Evolutionary conservation across 108 stramenopile genomes (phyloP).

Genomic region (Parietichytrium sp.): DNA sequence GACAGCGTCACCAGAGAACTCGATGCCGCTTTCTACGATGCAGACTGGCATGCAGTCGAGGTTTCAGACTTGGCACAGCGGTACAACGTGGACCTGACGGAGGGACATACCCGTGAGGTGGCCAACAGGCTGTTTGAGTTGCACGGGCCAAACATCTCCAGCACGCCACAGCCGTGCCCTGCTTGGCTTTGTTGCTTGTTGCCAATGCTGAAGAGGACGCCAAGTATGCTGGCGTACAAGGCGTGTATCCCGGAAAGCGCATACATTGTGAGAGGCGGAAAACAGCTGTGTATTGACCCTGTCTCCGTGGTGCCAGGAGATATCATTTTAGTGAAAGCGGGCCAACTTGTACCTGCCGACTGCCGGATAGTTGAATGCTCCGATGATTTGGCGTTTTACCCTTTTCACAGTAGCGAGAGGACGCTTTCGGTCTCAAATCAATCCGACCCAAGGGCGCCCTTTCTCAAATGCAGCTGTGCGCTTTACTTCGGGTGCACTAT

Average conservation of each 20-base stretch:
- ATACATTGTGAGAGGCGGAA: not conserved
- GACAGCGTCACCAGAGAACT: not conserved
- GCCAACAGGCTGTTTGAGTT: not conserved
- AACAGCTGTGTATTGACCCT: not conserved
- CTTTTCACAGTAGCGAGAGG: not conserved
- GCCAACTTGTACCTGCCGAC: slow-evolving; percentile 10
- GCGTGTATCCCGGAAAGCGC: not conserved
- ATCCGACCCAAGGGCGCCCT: not conserved
- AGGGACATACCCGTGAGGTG: not conserved
- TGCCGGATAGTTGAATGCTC: slow-evolving; percentile 17
- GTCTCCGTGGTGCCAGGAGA: not conserved
- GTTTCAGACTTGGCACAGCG: not conserved
- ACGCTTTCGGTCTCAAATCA: not conserved
- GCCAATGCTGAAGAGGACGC: not conserved
- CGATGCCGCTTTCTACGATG: not conserved
- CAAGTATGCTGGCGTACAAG: not conserved
- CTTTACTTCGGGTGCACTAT: not conserved
- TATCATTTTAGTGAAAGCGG: not conserved
- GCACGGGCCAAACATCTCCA: not conserved
- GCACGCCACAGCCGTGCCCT: slow-evolving; percentile 11
- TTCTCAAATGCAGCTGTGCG: not conserved
- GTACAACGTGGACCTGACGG: not conserved
- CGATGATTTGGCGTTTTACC: not conserved
- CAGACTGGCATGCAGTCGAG: not conserved
- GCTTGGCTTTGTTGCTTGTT: slow-evolving; percentile 1